Percentiles rank a stretch among this genome's conserved stretches.
Conservation (phyloP, 441 rosid species). For the Euphorbia celastroides region DNA sequence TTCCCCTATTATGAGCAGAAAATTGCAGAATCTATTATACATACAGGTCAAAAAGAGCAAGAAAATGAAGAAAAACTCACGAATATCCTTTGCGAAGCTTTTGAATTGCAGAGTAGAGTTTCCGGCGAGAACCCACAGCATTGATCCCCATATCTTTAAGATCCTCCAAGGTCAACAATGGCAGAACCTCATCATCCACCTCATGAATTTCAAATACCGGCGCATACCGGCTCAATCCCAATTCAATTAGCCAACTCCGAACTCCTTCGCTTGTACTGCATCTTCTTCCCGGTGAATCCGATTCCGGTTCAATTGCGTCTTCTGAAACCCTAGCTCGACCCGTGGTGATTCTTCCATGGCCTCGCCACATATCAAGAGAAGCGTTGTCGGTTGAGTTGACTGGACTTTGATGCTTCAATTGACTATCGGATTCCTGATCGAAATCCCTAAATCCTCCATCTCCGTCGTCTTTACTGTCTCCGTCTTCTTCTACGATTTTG, state of each 20-base stretch:
- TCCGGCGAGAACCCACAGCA: slow-evolving; percentile 69
- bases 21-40: neutral
- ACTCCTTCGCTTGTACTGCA: slow-evolving; percentile 40
- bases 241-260: slow-evolving; percentile 47
- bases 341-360: slow-evolving; percentile 25
- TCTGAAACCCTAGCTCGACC: slow-evolving; percentile 32
- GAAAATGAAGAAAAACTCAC: slow-evolving; percentile 25
- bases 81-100: slow-evolving; percentile 56
- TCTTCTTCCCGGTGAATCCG: slow-evolving; percentile 19
- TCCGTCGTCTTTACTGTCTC: slow-evolving; percentile 32
- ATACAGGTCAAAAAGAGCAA: neutral
- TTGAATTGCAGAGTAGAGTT: slow-evolving; percentile 51
- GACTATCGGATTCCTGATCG: slow-evolving; percentile 42
- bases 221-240: slow-evolving; percentile 64
- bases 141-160: slow-evolving; percentile 71
- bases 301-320: slow-evolving; percentile 26
- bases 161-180: slow-evolving; percentile 60
- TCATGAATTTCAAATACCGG: slow-evolving; percentile 69
- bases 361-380: slow-evolving; percentile 34
- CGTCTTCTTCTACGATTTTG: slow-evolving; percentile 31
- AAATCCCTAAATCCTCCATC: slow-evolving; percentile 41
- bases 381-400: slow-evolving; percentile 40
- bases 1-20: neutral
- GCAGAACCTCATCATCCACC: slow-evolving; percentile 61
- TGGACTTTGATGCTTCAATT: slow-evolving; percentile 37